Conservation (phyloP, 352 stramenopile genomes). For the Pythium insidiosum region DNA sequence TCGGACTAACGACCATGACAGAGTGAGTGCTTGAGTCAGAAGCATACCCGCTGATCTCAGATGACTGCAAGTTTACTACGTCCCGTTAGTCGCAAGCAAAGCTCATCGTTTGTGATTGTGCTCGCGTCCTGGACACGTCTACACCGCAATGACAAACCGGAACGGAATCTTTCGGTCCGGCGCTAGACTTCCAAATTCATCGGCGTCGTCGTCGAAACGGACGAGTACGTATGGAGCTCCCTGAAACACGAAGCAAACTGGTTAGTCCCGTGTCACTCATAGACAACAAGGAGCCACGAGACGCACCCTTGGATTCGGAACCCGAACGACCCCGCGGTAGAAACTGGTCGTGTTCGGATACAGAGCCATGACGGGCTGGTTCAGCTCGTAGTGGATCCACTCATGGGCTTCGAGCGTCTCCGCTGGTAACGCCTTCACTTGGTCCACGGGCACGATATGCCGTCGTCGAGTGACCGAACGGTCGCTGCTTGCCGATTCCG, state of each 20-base stretch:
- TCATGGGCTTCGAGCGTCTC: conserved; percentile 39
- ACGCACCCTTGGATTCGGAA: conserved; percentile 80
- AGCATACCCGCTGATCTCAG: too few species aligned
- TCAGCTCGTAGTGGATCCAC: conserved; percentile 84
- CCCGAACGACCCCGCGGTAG: conserved; percentile 89
- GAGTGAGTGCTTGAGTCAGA: too few species aligned
- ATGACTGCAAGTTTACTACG: too few species aligned
- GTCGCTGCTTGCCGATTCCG: not conserved
- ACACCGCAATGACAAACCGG: conserved; percentile 88
- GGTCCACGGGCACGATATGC: conserved; percentile 60
- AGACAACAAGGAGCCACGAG: too few species aligned
- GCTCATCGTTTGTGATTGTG: too few species aligned
- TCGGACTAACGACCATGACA: too few species aligned
- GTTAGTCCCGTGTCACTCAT: not conserved
- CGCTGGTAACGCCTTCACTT: conserved; percentile 87
- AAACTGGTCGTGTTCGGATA: conserved; percentile 98
- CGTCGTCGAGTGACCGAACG: conserved; percentile 14
- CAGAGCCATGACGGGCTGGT: conserved; percentile 94
- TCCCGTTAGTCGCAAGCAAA: too few species aligned
- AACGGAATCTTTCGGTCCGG: conserved; percentile 91
- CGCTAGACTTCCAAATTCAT: conserved; percentile 80
- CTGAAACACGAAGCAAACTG: conserved; percentile 10
- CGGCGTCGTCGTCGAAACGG: conserved; percentile 97
- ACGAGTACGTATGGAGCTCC: conserved; percentile 91
- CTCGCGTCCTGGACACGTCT: too few species aligned